Evolutionary conservation across 129 eudicot genomes (phyloP).

Genomic region (Daucus carota): DH1_v3.0 NC_030383.2:62745001-62745500

Average conservation of each 20-base stretch:
- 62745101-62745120: too few species aligned
- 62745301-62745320: conserved; percentile 25
- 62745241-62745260: neutral
- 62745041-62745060: too few species aligned
- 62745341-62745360: conserved; percentile 63
- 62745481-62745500: conserved; percentile 25
- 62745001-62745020: too few species aligned
- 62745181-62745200: too few species aligned
- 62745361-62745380: conserved; percentile 58
- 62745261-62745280: conserved; percentile 9
- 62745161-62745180: too few species aligned
- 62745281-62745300: conserved; percentile 19
- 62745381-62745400: conserved; percentile 38
- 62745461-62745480: conserved; percentile 31
- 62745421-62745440: conserved; percentile 44
- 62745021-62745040: too few species aligned
- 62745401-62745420: conserved; percentile 56
- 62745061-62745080: too few species aligned
- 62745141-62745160: too few species aligned
- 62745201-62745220: too few species aligned
- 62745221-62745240: too few species aligned
- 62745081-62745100: too few species aligned
- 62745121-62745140: too few species aligned
- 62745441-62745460: conserved; percentile 67
- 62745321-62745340: conserved; percentile 31